These are phyloP conservation scores for Phytophthora citricola DNA, from an alignment of 352 stramenopile genomes.

Conservation along the genomic window DNA sequence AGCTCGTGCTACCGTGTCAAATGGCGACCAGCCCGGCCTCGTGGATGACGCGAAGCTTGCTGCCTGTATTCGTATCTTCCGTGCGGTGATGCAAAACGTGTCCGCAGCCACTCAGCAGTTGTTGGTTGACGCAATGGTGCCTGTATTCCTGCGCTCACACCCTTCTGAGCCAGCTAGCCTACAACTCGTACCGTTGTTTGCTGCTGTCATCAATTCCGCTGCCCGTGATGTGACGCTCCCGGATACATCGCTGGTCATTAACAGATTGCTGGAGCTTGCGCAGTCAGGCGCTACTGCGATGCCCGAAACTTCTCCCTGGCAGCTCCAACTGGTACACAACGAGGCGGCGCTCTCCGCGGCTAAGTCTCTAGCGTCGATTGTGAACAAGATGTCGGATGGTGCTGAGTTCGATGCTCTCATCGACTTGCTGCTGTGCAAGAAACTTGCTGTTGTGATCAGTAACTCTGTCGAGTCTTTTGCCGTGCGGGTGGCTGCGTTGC, in stretches of 20 bases:
- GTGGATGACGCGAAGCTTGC: conserved; percentile 53
- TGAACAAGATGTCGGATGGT: conserved; percentile 89
- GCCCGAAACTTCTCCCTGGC: conserved; percentile 12
- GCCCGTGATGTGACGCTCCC: conserved; percentile 64
- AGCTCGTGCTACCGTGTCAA: conserved; percentile 38
- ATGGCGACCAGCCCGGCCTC: conserved; percentile 14
- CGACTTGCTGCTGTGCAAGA: conserved; percentile 68
- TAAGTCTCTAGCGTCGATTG: conserved; percentile 83
- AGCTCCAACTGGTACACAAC: conserved; percentile 49
- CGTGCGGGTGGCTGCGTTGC: conserved; percentile 68
- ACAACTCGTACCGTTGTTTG: conserved; percentile 80
- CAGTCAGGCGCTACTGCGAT: conserved; percentile 46
- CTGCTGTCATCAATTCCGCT: conserved; percentile 81
- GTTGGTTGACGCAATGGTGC: conserved; percentile 64
- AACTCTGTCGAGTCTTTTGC: conserved; percentile 43
- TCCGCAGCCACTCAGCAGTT: conserved; percentile 64
- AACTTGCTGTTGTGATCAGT: conserved; percentile 66
- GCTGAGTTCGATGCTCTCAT: conserved; percentile 82
- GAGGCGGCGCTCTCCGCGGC: conserved; percentile 69
- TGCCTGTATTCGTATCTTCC: conserved; percentile 68
- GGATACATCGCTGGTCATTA: conserved; percentile 74
- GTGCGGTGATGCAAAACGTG: conserved; percentile 83
- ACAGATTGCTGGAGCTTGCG: conserved; percentile 78
- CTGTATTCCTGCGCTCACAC: conserved; percentile 64
- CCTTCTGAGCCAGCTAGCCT: conserved; percentile 41